Evolutionary conservation across 2,329 filamentous ascomycete genomes (phyloP).

Genomic region (Fusarium neocosmosporiellum): DNA sequence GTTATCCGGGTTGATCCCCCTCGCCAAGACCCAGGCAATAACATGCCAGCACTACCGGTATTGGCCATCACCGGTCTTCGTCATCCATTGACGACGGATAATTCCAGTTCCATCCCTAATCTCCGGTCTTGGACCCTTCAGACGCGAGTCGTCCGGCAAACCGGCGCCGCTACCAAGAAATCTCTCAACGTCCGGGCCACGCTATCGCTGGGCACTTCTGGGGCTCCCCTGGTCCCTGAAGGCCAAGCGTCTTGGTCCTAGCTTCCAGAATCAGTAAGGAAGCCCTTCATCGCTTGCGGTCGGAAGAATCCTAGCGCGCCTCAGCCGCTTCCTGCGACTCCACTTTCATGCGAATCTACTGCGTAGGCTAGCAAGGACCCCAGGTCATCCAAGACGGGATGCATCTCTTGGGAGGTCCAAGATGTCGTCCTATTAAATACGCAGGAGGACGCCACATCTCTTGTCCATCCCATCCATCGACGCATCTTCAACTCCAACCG

Average conservation of each 20-base stretch:
- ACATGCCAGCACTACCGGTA: neutral
- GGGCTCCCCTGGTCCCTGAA: neutral
- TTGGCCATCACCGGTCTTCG: too few species aligned
- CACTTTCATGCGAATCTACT: neutral
- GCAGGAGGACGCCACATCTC: neutral
- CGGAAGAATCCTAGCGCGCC: slow-evolving; percentile 1
- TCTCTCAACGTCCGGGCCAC: neutral
- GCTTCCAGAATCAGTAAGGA: neutral
- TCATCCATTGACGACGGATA: neutral
- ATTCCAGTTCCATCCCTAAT: slow-evolving; percentile 18
- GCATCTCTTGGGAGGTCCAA: neutral
- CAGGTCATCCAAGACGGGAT: neutral
- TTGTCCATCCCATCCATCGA: neutral
- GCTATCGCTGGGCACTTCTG: neutral
- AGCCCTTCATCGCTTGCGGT: neutral
- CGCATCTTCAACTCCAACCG: neutral
- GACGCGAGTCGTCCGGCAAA: slow-evolving; percentile 9
- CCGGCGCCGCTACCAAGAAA: slow-evolving; percentile 8
- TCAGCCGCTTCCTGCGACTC: neutral
- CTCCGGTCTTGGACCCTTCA: slow-evolving; percentile 1
- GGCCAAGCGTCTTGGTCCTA: neutral
- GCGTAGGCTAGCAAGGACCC: neutral
- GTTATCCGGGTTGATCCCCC: neutral
- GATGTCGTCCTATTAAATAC: neutral
- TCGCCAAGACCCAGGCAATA: neutral